These are phyloP conservation scores for Angomonas desouzai DNA, from an alignment of 208 protist species.

Conservation along the genomic window DNA sequence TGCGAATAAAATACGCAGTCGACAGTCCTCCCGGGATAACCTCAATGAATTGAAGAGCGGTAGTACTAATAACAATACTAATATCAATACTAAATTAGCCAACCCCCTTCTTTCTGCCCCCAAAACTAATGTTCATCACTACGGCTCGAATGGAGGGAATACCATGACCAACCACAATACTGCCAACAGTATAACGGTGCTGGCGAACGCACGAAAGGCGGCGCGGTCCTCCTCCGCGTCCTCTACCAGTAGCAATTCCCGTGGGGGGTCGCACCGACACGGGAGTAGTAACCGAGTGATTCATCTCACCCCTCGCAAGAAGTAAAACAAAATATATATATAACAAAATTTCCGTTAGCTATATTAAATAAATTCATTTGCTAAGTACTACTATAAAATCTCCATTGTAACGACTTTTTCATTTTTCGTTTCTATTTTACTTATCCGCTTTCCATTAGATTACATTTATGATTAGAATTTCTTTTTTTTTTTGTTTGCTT, in stretches of 20 bases:
- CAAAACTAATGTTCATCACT: not conserved
- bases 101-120: not conserved
- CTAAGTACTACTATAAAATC: too few species aligned
- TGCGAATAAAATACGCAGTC: conserved; percentile 4
- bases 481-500: conserved; percentile 15
- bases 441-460: not conserved
- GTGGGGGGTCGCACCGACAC: not conserved
- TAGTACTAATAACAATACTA: conserved; percentile 5
- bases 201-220: not conserved
- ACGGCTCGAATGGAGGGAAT: not conserved
- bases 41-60: not conserved
- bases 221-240: not conserved
- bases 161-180: not conserved
- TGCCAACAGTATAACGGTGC: not conserved
- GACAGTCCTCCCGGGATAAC: not conserved
- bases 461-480: not conserved
- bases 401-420: conserved; percentile 1
- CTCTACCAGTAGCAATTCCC: not conserved
- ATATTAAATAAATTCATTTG: too few species aligned
- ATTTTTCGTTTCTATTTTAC: not conserved
- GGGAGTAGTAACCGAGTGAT: not conserved
- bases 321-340: not conserved
- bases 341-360: too few species aligned
- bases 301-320: not conserved
- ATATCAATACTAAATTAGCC: not conserved